These are phyloP conservation scores for Chlorella sp. DNA, from an alignment of 139 green algal species.

Conservation along the genomic window DNA sequence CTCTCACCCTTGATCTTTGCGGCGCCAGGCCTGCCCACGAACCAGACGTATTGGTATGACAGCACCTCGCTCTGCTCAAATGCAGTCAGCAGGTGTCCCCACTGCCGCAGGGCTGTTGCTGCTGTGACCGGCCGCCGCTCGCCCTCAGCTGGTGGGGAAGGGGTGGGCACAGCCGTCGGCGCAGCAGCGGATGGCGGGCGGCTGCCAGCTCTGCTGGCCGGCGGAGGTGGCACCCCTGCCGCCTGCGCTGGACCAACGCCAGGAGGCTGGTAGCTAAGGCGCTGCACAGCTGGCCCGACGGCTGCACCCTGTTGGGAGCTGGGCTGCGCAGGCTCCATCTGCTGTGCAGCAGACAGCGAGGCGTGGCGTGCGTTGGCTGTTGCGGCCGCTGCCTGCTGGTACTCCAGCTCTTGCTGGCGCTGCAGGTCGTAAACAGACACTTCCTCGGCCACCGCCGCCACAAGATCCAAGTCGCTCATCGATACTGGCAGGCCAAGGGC, in stretches of 20 bases:
- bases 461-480: neutral
- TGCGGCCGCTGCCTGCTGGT: neutral
- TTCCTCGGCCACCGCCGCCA: conserved; percentile 11
- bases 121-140: neutral
- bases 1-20: conserved; percentile 29
- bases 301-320: neutral
- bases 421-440: neutral
- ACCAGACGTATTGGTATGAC: conserved; percentile 37
- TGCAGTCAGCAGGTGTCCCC: conserved; percentile 26
- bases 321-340: neutral
- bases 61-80: conserved; percentile 48
- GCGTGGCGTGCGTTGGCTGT: neutral
- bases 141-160: neutral
- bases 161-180: neutral
- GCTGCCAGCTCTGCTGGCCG: neutral
- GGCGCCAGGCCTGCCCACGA: conserved; percentile 27
- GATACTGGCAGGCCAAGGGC: too few relatives aligned
- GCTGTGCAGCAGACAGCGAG: neutral
- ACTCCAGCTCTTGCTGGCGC: conserved; percentile 8
- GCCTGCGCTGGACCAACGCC: too few relatives aligned
- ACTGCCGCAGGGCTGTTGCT: conserved; percentile 3
- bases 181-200: neutral
- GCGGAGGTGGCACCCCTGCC: too few relatives aligned
- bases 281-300: neutral
- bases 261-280: too few relatives aligned